A percentile compares a stretch with the other conserved stretches of the same genome.
These are phyloP conservation scores for Pisolithus tinctorius DNA, from an alignment of 768 basidiomycete species.

Conservation along the genomic window DNA sequence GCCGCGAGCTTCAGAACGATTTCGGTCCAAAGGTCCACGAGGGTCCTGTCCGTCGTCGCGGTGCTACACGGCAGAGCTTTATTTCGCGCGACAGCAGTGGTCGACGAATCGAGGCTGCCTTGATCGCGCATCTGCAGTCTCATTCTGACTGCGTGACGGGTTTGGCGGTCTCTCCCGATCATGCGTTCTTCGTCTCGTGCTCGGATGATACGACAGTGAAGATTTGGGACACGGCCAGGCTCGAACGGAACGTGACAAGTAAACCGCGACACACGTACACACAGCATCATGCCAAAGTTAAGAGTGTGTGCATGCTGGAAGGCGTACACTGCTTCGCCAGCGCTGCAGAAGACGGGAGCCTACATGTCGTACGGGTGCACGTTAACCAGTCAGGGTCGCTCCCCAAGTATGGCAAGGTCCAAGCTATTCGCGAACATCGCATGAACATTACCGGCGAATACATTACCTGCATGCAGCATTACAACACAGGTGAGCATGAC, in stretches of 20 bases:
- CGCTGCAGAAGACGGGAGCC: conserved; percentile 76
- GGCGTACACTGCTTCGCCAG: conserved; percentile 85
- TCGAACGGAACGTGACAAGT: conserved; percentile 90
- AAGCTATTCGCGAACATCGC: conserved; percentile 75
- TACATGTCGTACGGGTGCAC: conserved; percentile 81
- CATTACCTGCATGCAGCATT: conserved; percentile 79
- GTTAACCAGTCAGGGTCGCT: conserved; percentile 57
- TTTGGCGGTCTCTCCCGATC: conserved; percentile 86
- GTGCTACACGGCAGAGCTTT: conserved; percentile 62
- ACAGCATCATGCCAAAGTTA: conserved; percentile 65
- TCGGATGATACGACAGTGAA: conserved; percentile 94
- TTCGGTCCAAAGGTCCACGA: conserved; percentile 87
- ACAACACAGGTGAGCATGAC: conserved; percentile 52
- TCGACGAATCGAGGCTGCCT: conserved; percentile 64
- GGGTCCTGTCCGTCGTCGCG: conserved; percentile 73
- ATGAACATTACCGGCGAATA: conserved; percentile 71
- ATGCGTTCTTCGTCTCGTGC: conserved; percentile 88
- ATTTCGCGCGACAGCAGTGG: conserved; percentile 54
- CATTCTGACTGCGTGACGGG: conserved; percentile 77
- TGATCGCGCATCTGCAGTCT: conserved; percentile 79
- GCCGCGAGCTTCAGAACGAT: conserved; percentile 79
- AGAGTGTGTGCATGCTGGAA: conserved; percentile 74
- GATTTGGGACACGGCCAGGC: conserved; percentile 86
- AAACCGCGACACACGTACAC: conserved; percentile 68
- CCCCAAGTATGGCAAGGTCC: conserved; percentile 79